A percentile compares a stretch with the other conserved stretches of the same genome.
Evolutionary conservation across 306 rosid genomes (phyloP).

Genomic region (Glycine tomentella): DNA sequence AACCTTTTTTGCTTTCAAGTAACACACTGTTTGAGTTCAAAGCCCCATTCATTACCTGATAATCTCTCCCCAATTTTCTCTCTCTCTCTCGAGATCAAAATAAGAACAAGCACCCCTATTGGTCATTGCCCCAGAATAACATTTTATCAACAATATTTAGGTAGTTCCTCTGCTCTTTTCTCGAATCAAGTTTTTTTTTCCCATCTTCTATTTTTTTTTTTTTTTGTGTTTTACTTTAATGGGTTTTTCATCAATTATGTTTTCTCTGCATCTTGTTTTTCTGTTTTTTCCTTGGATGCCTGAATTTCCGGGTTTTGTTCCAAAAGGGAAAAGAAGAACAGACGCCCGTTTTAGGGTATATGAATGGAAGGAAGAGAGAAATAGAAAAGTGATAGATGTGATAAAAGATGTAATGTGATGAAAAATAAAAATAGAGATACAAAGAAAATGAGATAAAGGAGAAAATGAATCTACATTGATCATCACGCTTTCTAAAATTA

Average conservation of each 20-base stretch:
- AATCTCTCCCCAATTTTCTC: no score
- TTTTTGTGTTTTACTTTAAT: background rate
- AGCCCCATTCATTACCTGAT: no score
- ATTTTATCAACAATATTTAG: background rate
- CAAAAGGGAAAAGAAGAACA: background rate
- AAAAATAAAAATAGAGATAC: background rate
- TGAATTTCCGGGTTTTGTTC: background rate
- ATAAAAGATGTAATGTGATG: background rate
- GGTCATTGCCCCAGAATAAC: background rate
- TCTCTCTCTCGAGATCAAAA: no score
- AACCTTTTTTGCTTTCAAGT: no score
- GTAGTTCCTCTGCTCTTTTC: background rate
- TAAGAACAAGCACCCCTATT: no score
- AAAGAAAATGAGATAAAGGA: background rate
- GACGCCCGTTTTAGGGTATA: background rate
- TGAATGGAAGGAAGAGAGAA: background rate
- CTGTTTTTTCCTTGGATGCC: background rate
- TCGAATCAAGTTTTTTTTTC: background rate
- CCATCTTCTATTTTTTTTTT: background rate
- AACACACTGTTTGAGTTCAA: no score
- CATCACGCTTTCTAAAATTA: background rate
- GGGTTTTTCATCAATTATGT: background rate
- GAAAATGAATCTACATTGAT: background rate
- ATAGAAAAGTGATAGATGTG: background rate
- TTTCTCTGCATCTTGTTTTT: background rate